phyloP scores from a whole-genome alignment of 140 eudicot species.

The Senecio squalidus region DNA sequence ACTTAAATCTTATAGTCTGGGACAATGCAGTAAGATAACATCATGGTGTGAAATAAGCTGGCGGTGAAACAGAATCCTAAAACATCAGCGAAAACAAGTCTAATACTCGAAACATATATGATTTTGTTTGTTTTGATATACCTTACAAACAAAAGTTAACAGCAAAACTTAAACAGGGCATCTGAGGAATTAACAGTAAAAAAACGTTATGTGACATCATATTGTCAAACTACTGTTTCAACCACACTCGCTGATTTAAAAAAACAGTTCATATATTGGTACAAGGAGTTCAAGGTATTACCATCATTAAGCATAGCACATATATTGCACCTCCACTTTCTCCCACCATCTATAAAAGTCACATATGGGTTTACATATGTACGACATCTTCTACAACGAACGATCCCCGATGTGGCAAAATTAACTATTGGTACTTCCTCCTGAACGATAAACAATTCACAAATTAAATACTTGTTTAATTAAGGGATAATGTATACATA shows the following conservation, averaged over 20 bases:
- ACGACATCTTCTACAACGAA: conserved; percentile 99
- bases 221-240: conserved; percentile 2
- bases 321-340: conserved; percentile 97
- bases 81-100: not conserved
- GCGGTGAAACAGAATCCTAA: not conserved
- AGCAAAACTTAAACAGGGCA: not conserved
- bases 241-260: not conserved
- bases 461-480: conserved; percentile 8
- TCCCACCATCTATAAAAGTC: conserved; percentile 90
- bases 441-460: conserved; percentile 37
- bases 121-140: not conserved
- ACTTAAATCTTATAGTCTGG: not conserved
- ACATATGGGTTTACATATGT: conserved; percentile 95
- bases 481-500: no score
- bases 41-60: not conserved
- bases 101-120: not conserved
- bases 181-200: not conserved
- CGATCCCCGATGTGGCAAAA: conserved; percentile 83
- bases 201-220: not conserved
- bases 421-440: conserved; percentile 97
- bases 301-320: conserved; percentile 98
- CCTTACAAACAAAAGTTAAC: not conserved
- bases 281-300: conserved; percentile 27
- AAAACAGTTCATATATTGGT: conserved; percentile 1
- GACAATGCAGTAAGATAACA: not conserved